A percentile compares a stretch with the other conserved stretches of the same genome.
Evolutionary conservation across 179 eudicot genomes (phyloP).

Genomic region (Corrigiola litoralis): DNA sequence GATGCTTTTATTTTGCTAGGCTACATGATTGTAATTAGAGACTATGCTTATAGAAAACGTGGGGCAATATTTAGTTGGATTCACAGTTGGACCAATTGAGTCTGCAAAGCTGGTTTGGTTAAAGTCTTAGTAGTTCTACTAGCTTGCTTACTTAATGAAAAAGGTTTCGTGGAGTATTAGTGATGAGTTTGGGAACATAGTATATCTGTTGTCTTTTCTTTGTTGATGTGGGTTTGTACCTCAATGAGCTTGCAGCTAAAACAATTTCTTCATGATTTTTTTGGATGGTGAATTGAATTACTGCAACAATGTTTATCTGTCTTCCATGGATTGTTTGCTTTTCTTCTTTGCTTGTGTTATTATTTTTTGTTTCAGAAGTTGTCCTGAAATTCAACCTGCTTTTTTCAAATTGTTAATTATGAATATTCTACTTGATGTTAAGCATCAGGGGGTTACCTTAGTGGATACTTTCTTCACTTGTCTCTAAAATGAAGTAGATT

Average conservation of each 20-base stretch:
- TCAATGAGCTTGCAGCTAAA: neutral
- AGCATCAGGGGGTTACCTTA: neutral
- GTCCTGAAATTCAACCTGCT: neutral
- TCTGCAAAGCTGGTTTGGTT: neutral
- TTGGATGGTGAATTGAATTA: neutral
- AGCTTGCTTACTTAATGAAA: neutral
- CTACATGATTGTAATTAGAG: neutral
- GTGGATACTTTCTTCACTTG: neutral
- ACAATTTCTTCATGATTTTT: neutral
- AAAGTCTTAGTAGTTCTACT: neutral
- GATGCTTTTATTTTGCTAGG: neutral
- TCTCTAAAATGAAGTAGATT: slow-evolving; percentile 9
- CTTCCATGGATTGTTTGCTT: neutral
- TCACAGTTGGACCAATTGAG: neutral
- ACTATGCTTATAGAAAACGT: neutral
- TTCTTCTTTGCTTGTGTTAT: neutral
- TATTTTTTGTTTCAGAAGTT: neutral
- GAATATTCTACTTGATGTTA: neutral
- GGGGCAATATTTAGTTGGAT: neutral
- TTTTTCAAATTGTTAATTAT: neutral
- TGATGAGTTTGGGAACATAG: neutral
- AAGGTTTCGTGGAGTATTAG: neutral
- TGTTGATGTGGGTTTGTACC: neutral
- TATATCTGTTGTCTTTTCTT: neutral
- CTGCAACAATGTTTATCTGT: neutral